Evolutionary conservation across 345 rosid species (phyloP), one percentile per base, ranked within the genome.

Genomic region (Euphorbia pulcherrima): DNA sequence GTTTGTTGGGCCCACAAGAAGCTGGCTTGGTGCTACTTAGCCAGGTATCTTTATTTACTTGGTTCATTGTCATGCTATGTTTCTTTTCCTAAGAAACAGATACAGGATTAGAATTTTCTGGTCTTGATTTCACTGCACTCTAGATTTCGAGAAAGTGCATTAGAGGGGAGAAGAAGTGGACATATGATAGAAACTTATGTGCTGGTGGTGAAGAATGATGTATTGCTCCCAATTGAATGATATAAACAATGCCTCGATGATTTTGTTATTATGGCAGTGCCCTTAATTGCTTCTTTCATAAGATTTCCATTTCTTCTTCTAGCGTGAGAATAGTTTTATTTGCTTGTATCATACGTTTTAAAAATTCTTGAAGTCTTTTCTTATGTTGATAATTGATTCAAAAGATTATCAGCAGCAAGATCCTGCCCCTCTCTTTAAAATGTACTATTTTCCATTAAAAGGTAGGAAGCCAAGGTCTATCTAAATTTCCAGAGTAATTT

Each of bases 1-100:
- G 85, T 2, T 46, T 91, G 62, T 76, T 94, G 73, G 74, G 74
- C 69, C 60, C 77, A 1, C 97, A 94, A 74, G 83, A 85, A 79
- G 72, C 85, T 33, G 95, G 97, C 74, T 72, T 86, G 4, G 96
- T 86, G 63, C 82, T 91, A 48, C 96, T 94, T 60, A 82, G 80
- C 69, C 96, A 90, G 94, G 98, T 90, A 69, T 73, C 39, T 48
- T 13, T 63, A 4, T 62, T 5, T 5, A 57, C 10, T 39, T 55
- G 53, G 0, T 39, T 55, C 11, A 14, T 14, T 2, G 7, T 33
- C 37, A 33, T 33, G 24, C 11, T 35, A 9, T 12, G 20, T 62
- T 39, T 68, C 52, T 48, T 62, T 39, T 68, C 52, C 33, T 8
- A 20, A 51, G 8, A 1, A 29, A 39, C 10, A 11, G 17, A 13